Base-by-base conservation (phyloP, 192 early-diverging fungal species). In the Coemansia sp. region DNA sequence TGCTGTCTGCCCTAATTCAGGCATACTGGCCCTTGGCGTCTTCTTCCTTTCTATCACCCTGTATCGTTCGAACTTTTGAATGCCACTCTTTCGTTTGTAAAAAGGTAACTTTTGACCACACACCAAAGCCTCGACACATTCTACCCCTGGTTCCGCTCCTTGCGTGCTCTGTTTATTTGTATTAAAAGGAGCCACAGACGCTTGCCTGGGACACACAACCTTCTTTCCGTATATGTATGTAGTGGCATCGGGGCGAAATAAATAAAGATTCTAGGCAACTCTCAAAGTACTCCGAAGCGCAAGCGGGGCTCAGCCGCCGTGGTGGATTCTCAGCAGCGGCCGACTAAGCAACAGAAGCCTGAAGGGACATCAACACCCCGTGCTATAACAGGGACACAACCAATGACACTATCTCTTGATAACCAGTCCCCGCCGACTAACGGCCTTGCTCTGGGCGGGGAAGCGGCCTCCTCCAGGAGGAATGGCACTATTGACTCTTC, bases 211-310 rank as follows among this genome's bases (percentile, higher is more conserved):
- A 25, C 10, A 52, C 20, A 52, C 9, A 20, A 25, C 9, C 2
- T 25, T 9, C 49, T 25, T 65, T 42, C 2, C 38, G 25, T n/a
- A 4, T 65, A 36, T 71, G 25, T n/a, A 4, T 65, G 36, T 71
- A 71, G 69, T 63, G 63, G 63, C 53, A 67, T 45, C 62, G 43
- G 59, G 58, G 23, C 55, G 17, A 57, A 57, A 57, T 57, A 57
- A 36, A 35, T 61, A 70, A 75, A 72, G 67, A 75, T 81, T 81
- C 64, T 72, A 52, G 73, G 78, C 78, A 70, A 69, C 40, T 73
- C 73, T 19, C 68, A 66, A 29, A 64, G 62, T n/a, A 65, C 73
- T 49, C 66, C 78, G 56, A 75, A 81, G 70, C 73, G 73, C 69
- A 75, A 64, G 48, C 78, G 65, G 66, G 69, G 70, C 69, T 59